phyloP scores from a whole-genome alignment of 2,329 filamentous ascomycete genomes.

The Alternaria dauci region DNA sequence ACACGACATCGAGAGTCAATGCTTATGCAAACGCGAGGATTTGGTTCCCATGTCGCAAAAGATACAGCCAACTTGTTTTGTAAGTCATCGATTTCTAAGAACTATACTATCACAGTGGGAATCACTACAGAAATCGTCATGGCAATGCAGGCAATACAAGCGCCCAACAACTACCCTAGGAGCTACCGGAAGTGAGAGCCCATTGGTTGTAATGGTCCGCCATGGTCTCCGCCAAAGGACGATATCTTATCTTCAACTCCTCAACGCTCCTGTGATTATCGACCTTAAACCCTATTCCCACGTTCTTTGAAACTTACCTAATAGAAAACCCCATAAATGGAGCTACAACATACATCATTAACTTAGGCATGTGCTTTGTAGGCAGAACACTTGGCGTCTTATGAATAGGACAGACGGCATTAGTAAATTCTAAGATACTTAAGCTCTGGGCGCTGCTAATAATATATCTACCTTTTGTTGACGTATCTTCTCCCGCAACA shows the following conservation, averaged over 20 bases:
- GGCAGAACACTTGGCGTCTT: neutral
- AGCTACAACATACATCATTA: neutral
- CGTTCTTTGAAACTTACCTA: neutral
- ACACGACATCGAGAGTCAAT: too few species aligned
- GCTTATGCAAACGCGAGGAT: neutral
- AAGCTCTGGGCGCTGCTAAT: neutral
- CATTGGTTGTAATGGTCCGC: neutral
- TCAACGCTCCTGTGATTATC: rapidly evolving
- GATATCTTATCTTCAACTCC: neutral
- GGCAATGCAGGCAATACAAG: neutral
- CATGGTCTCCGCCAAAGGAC: neutral
- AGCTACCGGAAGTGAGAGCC: neutral
- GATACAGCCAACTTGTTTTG: neutral
- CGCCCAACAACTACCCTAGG: neutral
- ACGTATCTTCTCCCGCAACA: neutral
- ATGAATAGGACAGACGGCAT: neutral
- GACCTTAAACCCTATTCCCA: neutral
- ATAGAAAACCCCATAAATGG: neutral
- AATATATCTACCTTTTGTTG: neutral
- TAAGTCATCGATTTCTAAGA: neutral
- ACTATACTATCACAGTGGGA: neutral
- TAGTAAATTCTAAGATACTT: neutral
- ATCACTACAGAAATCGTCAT: neutral
- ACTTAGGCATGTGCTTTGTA: rapidly evolving
- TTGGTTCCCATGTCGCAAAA: neutral